Base-by-base conservation (phyloP, 2,329 filamentous ascomycete genomes). In the Emergomyces africanus region DNA sequence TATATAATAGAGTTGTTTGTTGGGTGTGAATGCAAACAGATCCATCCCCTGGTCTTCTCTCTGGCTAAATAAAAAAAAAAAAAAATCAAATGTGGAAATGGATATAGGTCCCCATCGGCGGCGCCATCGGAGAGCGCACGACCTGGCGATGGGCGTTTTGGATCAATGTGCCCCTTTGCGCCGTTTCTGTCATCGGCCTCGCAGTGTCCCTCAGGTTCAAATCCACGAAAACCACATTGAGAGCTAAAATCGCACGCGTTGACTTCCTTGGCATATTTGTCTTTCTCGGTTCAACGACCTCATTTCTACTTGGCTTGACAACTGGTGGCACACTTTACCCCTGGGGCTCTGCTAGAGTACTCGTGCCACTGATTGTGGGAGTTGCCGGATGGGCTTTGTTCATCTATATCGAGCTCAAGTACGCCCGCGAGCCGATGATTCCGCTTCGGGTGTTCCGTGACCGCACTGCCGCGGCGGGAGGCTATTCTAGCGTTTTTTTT, bases 101-200 rank as follows among this genome's bases (percentile, higher is more conserved):
- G 14, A 23, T 35, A 57, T 49, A 57, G 55, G 55, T 57, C 14
- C 55, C 55, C 14, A 62, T 70, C 30, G 68, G 68, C n/a, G 64
- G 69, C 64, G 60, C 64, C 23, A 61, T 70, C 48, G 72, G 76
- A 0, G 69, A 75, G 58, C 64, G 73, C 14, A 70, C 74, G 0
- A 72, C 68, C 20, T 82, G 79, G 80, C 69, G 79, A 57, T 82
- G 79, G 78, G 77, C 75, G 44, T 81, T 81, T 64, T 83, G 79
- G 72, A 78, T 82, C 66, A 83, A 83, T 57, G 69, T 76, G 0
- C 81, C 81, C 0, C 73, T 82, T 28, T 76, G 72, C 37, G 79
- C 76, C 1, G 65, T 74, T 0, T 76, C 79, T 0, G 78, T 81
- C 30, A 33, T 78, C 3, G 69, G 83, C 0, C 57, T 81, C 2